Conservation (phyloP, 2,329 filamentous ascomycete genomes). For the Stemphylium lycopersici region DNA sequence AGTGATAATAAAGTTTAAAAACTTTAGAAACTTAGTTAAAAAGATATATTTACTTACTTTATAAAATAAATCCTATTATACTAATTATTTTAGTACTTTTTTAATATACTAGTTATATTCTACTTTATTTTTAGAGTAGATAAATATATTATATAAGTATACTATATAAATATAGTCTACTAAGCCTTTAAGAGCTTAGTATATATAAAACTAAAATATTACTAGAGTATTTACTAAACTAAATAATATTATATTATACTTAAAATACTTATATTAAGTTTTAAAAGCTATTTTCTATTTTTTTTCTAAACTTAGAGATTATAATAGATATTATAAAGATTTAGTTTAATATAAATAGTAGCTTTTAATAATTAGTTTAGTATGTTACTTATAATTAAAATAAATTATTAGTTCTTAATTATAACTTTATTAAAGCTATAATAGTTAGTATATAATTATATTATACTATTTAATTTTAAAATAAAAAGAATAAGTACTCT, state of each 20-base stretch:
- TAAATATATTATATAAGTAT: background rate
- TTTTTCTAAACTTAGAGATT: background rate
- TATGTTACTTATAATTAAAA: too few species aligned
- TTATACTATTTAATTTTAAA: background rate
- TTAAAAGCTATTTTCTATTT: background rate
- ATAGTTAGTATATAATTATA: background rate
- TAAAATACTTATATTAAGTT: background rate
- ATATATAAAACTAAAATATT: background rate
- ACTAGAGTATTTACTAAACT: background rate
- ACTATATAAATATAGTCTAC: background rate
- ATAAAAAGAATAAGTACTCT: background rate
- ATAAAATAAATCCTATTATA: background rate
- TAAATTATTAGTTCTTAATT: too few species aligned
- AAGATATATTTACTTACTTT: too few species aligned
- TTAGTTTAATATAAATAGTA: background rate
- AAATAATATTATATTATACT: background rate
- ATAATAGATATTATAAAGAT: background rate
- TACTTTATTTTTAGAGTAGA: background rate
- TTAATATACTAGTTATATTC: background rate
- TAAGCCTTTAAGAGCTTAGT: background rate
- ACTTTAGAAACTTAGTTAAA: too few species aligned
- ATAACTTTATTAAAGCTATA: background rate
- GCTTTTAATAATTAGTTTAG: too few species aligned
- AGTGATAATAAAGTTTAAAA: too few species aligned
- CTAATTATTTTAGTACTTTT: background rate